These are phyloP conservation scores for Cryptosporidium baileyi DNA, from an alignment of 169 alveolate species.

Conservation along the genomic window DNA sequence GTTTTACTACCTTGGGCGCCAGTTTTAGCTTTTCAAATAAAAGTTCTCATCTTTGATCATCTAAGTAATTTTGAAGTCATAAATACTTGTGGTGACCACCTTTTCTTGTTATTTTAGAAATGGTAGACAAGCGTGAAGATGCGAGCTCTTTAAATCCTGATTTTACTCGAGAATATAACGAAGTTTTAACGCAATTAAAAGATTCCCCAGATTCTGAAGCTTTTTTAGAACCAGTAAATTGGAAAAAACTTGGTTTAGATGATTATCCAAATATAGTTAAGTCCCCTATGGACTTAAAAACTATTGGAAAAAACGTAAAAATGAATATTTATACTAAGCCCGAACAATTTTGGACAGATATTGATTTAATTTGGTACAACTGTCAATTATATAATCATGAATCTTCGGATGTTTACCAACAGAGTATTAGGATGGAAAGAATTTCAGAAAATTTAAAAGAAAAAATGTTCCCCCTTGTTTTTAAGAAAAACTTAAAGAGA, in stretches of 20 bases:
- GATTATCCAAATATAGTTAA: slow-evolving; percentile 74
- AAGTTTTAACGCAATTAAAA: slow-evolving; percentile 10
- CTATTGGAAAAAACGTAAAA: slow-evolving; percentile 71
- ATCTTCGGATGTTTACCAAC: slow-evolving; percentile 66
- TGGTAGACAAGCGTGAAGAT: too few species aligned
- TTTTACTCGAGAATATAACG: slow-evolving; percentile 12
- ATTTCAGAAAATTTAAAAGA: slow-evolving; percentile 11
- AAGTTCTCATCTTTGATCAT: too few species aligned
- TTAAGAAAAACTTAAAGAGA: background rate
- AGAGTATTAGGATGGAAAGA: slow-evolving; percentile 17
- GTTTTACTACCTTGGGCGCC: too few species aligned
- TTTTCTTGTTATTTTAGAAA: too few species aligned
- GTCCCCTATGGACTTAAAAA: slow-evolving; percentile 75
- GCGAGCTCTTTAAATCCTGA: background rate
- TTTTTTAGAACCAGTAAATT: slow-evolving; percentile 75
- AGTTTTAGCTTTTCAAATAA: too few species aligned
- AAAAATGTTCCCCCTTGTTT: background rate
- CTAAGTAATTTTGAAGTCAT: too few species aligned
- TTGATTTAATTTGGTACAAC: slow-evolving; percentile 56
- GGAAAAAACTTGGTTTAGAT: slow-evolving; percentile 71
- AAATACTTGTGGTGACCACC: too few species aligned
- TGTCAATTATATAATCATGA: slow-evolving; percentile 64
- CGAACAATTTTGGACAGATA: slow-evolving; percentile 71
- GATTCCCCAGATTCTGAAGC: slow-evolving; percentile 58
- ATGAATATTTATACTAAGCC: slow-evolving; percentile 24